A percentile compares a stretch with the other conserved stretches of the same genome.
These are phyloP conservation scores for Murraya koenigii DNA, from an alignment of 345 rosid species.

Conservation along the genomic window DNA sequence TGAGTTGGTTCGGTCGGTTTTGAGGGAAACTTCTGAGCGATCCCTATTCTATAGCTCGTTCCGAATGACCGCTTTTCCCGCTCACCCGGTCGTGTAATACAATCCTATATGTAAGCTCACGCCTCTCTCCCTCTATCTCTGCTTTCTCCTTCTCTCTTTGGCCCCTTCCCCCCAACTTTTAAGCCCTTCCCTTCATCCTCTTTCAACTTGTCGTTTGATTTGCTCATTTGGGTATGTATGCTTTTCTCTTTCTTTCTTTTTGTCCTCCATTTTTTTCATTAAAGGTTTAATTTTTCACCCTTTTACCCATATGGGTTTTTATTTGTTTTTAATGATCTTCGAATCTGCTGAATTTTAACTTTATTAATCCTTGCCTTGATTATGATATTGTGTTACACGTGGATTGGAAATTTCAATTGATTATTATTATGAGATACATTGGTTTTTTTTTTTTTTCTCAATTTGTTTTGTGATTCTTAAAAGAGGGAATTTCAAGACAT, in stretches of 20 bases:
- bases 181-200: constrained; percentile 16
- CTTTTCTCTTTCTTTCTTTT: background rate
- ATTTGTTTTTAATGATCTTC: background rate
- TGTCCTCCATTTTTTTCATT: background rate
- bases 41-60: constrained; percentile 51
- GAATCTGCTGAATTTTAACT: background rate
- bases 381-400: background rate
- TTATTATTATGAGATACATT: background rate
- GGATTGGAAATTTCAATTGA: background rate
- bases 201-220: constrained; percentile 33
- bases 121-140: constrained; percentile 12
- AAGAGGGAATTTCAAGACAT: background rate
- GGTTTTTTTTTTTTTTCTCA: background rate
- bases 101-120: constrained; percentile 37
- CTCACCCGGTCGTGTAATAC: constrained; percentile 47
- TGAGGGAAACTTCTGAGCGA: constrained; percentile 18
- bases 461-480: background rate
- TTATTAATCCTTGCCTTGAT: background rate
- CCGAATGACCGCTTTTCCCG: constrained; percentile 45
- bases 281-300: background rate
- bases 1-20: constrained; percentile 28
- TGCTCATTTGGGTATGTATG: constrained; percentile 36
- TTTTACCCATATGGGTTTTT: background rate
- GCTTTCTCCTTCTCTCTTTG: constrained; percentile 17
- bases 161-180: constrained; percentile 23